Percentiles rank a stretch among this genome's conserved stretches.
Conservation (phyloP, 805 yeast species). For the Wickerhamiella cacticola region DNA sequence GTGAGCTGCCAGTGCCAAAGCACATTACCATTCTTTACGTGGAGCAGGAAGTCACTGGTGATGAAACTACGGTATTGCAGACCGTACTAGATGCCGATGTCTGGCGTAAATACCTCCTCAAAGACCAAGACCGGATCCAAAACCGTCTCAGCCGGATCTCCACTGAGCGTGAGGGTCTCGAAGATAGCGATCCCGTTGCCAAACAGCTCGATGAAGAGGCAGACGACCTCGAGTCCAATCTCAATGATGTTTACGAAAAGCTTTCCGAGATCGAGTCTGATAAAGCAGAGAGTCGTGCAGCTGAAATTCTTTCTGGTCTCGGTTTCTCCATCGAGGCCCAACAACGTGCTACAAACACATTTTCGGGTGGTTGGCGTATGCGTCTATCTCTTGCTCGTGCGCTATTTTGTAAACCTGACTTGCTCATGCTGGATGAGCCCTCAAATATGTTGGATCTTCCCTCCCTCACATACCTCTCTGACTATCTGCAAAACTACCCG, state of each 20-base stretch:
- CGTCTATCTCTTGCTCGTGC: conserved; percentile 97
- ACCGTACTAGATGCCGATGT: conserved; percentile 99
- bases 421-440: conserved; percentile 91
- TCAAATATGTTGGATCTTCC: conserved; percentile 99
- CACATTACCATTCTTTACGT: conserved; percentile 94
- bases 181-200: conserved; percentile 36
- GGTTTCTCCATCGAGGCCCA: conserved; percentile 91
- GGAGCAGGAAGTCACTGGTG: conserved; percentile 94
- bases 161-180: conserved; percentile 48
- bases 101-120: conserved; percentile 83
- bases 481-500: conserved; percentile 79
- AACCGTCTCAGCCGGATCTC: conserved; percentile 71
- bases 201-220: conserved; percentile 80
- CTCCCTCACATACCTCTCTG: conserved; percentile 84
- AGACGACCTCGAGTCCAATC: conserved; percentile 67
- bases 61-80: conserved; percentile 79
- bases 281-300: conserved; percentile 95
- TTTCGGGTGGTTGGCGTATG: conserved; percentile 99
- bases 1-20: conserved; percentile 88
- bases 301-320: conserved; percentile 79
- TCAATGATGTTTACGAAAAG: conserved; percentile 70
- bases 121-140: conserved; percentile 50
- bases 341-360: conserved; percentile 67
- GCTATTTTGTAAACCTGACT: conserved; percentile 90
- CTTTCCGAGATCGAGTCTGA: conserved; percentile 90